Evolutionary conservation across 176 grass and related monocot species (phyloP).

Genomic region (Lolium perenne): DNA sequence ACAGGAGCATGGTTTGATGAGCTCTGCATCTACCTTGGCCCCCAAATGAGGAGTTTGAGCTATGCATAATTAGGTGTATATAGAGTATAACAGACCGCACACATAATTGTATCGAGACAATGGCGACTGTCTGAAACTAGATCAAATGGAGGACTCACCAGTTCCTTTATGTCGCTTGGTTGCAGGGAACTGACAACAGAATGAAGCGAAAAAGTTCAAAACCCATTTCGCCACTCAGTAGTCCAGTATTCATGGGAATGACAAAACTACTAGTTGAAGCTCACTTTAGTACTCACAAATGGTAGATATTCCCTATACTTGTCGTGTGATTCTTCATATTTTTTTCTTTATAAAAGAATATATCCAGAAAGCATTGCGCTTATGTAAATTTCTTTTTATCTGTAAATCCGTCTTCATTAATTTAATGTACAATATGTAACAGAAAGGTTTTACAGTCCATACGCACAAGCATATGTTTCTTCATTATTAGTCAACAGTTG

Average conservation of each 20-base stretch:
- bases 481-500: not conserved
- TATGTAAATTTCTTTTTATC: not conserved
- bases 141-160: not conserved
- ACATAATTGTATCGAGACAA: not conserved
- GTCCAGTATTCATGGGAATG: not conserved
- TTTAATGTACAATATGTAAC: not conserved
- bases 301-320: not conserved
- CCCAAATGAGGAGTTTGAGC: not conserved
- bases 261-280: not conserved
- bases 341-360: not conserved
- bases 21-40: not conserved
- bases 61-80: not conserved
- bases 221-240: constrained; percentile 1
- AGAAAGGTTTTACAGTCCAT: not conserved
- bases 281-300: not conserved
- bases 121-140: not conserved
- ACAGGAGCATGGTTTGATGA: constrained; percentile 1
- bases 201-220: not conserved
- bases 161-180: not conserved
- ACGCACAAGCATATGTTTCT: not conserved
- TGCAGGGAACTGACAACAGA: constrained; percentile 18
- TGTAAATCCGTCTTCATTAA: constrained; percentile 5
- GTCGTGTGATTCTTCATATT: not conserved
- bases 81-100: not conserved
- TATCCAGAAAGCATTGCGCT: not conserved